Base-by-base conservation (phyloP, 2,329 filamentous ascomycete genomes). In the Pseudohalonectria lignicola region DNA sequence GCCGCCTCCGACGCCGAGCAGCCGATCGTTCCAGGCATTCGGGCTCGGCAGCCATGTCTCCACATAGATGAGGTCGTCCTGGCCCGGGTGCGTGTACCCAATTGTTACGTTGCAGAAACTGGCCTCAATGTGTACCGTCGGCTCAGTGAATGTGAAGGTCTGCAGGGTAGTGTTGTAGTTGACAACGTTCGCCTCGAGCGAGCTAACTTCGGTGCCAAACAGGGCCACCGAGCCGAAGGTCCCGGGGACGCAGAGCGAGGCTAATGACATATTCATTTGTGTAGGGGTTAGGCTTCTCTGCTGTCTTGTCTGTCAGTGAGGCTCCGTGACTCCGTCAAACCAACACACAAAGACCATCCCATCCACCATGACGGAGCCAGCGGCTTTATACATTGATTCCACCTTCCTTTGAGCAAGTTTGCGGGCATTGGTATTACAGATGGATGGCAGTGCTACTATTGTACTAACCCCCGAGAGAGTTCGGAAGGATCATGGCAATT, bases 71-170 rank as follows among this genome's bases (percentile, higher is more conserved):
- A 36, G 45, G 40, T 62, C 58, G 32, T 48, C 47, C 40, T 52
- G 49, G 16, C 53, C 54, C 15, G 53, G 50, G 48, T 62, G 59
- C 4, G 53, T 57, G 47, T 61, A 60, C 31, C 51, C 49, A 19
- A 63, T 46, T 5, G 54, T 61, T 37, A 62, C 55, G 34, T 62
- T 60, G 51, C 60, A 63, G 48, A 55, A 53, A n/a, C 20, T 40
- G 39, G 30, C 15, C n/a, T 37, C 23, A 10, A 39, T 12, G 12
- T 30, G 25, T n/a, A n/a, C n/a, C 8, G 5, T 8, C 18, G 31
- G 31, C 17, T 20, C 16, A 5, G 23, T 21, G 17, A 39, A 29
- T 12, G 26, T 31, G 17, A 9, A 17, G 13, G 32, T 31, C 10
- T 13, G 4, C 10, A 39, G 23, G 11, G 31, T 20, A 9, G 10